Base-by-base conservation (phyloP, 208 protist genomes). In the Porcisia hertigi region DNA sequence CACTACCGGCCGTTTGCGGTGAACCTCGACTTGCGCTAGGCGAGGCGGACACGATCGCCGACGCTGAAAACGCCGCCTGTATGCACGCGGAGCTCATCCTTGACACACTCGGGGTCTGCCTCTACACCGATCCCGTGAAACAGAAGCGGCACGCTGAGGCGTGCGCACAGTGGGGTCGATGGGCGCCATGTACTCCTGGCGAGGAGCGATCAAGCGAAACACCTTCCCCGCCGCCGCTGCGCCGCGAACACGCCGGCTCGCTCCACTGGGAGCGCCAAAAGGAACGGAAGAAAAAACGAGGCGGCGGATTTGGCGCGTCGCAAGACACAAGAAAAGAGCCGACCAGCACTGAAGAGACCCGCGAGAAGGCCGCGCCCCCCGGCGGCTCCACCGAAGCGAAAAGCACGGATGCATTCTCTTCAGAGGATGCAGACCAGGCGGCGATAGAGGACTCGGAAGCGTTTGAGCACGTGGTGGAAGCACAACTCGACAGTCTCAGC, bases 1-100 rank as follows among this genome's bases (percentile, higher is more conserved):
- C 94, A 36, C 73, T 97, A 43, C 94, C 94, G 16, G 47, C 76
- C 18, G 70, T 70, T 9, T 95, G 91, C 64, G 94, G 94, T 3
- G 86, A 94, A 71, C 65, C 78, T 16, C 90, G 92, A 12, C 73
- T 96, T 16, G 94, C 91, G 39, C 59, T 96, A 39, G 94, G 94
- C 49, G 90, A 93, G 69, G 91, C 87, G 14, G 77, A 85, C 20
- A 89, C 75, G 54, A 77, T 79, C 20, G 76, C 79, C 1, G 87
- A 95, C 54, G 94, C 94, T 7, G 88, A 92, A 74, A 70, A 77
- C 69, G 84, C 94, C 47, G 94, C 94, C 36, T 88, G 88, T 54
- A 97, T 97, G 94, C 94, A 98, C 73, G 88, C 89, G 34, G 94
- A 98, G 82, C 83, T 98, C 45, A 90, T 94, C n/a, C 85, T 98